phyloP scores from a whole-genome alignment of 1,284 basidiomycete species.

The Caloboletus firmus region DNA sequence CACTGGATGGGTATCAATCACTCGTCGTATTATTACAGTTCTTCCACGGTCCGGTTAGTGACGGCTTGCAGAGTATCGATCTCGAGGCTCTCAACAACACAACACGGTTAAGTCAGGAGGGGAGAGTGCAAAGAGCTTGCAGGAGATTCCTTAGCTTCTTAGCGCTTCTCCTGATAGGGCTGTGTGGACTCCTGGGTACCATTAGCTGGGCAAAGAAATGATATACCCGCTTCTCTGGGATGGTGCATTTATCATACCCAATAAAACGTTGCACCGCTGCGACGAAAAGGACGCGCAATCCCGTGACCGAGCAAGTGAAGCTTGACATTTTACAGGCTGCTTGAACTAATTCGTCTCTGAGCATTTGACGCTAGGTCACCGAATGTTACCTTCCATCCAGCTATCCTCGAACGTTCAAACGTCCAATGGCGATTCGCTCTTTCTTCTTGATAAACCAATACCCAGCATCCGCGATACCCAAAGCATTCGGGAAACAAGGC shows the following conservation, averaged over 20 bases:
- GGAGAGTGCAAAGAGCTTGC: conserved; percentile 20
- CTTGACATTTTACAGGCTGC: not conserved
- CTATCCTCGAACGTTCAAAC: not conserved
- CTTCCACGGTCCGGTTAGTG: conserved; percentile 1
- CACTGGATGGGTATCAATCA: conserved; percentile 61
- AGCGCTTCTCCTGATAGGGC: conserved; percentile 24
- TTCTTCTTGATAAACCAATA: not conserved
- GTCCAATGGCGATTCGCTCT: not conserved
- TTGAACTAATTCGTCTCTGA: not conserved
- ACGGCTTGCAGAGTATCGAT: conserved; percentile 13
- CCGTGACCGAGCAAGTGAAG: not conserved
- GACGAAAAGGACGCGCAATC: not conserved
- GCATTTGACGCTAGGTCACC: not conserved
- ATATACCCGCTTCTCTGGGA: not conserved
- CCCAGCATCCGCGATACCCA: not conserved
- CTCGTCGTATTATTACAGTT: conserved; percentile 43
- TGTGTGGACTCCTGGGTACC: conserved; percentile 25
- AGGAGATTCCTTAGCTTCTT: conserved; percentile 18
- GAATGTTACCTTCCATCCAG: not conserved
- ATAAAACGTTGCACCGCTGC: not conserved
- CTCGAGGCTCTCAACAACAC: conserved; percentile 18
- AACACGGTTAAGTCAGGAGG: conserved; percentile 5
- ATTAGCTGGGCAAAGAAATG: conserved; percentile 22
- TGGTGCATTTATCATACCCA: not conserved
- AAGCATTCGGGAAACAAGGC: not conserved